Conservation (phyloP, 495 filamentous ascomycete genomes). For the Aspergillus conjunctus region DNA sequence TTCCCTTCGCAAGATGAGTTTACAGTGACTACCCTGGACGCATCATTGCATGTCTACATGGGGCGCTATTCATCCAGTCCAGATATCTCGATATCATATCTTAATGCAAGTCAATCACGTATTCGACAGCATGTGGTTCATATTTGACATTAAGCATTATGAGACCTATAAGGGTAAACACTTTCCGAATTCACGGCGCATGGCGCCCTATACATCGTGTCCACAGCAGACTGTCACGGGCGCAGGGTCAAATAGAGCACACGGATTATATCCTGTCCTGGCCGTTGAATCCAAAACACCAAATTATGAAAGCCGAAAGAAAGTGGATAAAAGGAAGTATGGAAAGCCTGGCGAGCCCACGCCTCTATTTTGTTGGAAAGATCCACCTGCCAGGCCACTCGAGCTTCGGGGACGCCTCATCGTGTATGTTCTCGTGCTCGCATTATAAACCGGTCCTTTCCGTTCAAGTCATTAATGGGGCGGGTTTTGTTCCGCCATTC, state of each 20-base stretch:
- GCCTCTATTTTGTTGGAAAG: not conserved
- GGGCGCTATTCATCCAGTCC: no score
- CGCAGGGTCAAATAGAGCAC: not conserved
- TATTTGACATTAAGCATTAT: conserved; percentile 31
- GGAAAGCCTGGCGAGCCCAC: not conserved
- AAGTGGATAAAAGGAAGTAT: conserved; percentile 1
- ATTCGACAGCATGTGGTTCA: conserved; percentile 5
- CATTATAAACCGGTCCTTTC: conserved; percentile 16
- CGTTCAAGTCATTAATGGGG: conserved; percentile 28
- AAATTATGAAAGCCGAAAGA: not conserved
- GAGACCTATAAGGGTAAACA: conserved; percentile 17
- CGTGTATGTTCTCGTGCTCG: conserved; percentile 19
- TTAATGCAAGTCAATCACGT: not conserved
- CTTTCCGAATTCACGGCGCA: conserved; percentile 3
- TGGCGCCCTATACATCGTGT: conserved; percentile 11
- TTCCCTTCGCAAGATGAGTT: no score
- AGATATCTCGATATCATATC: not conserved
- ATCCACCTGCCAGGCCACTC: conserved; percentile 11
- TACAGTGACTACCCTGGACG: no score
- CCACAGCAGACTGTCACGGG: not conserved
- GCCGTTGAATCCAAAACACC: conserved; percentile 10
- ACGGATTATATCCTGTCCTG: not conserved
- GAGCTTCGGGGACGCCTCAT: conserved; percentile 20
- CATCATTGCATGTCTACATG: no score
- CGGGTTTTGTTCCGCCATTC: conserved; percentile 11